phyloP scores from a whole-genome alignment of 2,329 filamentous ascomycete species.

The Zarea fungicola region DNA sequence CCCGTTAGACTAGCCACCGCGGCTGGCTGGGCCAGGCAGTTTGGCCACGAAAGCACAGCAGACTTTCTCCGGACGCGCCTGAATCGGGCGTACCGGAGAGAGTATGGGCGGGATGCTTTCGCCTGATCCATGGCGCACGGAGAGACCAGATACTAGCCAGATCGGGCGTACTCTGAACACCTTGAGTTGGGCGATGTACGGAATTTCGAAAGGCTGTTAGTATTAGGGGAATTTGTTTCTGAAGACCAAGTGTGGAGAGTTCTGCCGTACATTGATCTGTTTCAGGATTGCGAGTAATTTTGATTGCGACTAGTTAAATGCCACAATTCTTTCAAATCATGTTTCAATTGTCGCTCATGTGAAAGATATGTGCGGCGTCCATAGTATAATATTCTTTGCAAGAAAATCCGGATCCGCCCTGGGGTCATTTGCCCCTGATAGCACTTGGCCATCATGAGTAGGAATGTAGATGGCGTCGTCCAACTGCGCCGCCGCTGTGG shows the following conservation, averaged over 20 bases:
- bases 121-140: neutral
- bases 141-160: too few relatives aligned
- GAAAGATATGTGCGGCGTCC: neutral
- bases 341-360: too few relatives aligned
- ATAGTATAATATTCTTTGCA: neutral
- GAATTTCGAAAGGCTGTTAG: too few relatives aligned
- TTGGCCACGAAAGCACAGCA: neutral
- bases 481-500: neutral
- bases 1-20: neutral
- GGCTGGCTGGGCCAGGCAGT: neutral
- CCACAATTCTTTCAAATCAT: too few relatives aligned
- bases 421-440: neutral
- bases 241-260: too few relatives aligned
- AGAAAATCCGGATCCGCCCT: neutral
- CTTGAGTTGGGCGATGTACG: neutral
- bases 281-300: too few relatives aligned
- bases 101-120: neutral
- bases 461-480: neutral
- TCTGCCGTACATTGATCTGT: too few relatives aligned
- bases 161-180: neutral
- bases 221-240: too few relatives aligned
- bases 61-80: neutral
- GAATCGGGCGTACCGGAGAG: neutral
- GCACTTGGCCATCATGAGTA: neutral
- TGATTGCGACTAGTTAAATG: too few relatives aligned